Evolutionary conservation across 1,139 yeast genomes (phyloP).

Genomic region (Yamadazyma atlantica): DNA sequence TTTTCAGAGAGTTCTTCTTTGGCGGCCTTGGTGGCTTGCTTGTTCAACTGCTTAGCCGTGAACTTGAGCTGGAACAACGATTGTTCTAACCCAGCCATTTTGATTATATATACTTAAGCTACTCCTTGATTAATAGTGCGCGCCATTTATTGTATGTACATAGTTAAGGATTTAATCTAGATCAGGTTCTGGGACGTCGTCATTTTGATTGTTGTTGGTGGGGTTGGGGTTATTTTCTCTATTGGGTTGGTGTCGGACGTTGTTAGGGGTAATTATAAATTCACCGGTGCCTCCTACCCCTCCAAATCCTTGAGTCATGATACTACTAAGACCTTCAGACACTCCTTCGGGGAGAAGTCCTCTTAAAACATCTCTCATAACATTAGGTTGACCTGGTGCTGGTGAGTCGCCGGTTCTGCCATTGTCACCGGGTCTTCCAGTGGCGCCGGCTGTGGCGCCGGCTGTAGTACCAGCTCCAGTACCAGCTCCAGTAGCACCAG

Average conservation of each 20-base stretch:
- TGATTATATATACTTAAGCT: background rate
- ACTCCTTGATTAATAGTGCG: background rate
- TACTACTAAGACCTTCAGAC: slow-evolving; percentile 15
- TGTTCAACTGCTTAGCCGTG: slow-evolving; percentile 88
- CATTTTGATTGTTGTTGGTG: background rate
- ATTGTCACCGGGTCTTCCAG: too few species aligned
- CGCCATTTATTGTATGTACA: background rate
- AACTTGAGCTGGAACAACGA: slow-evolving; percentile 58
- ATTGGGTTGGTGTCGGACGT: background rate
- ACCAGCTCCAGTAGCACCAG: slow-evolving; percentile 6
- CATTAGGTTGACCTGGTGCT: too few species aligned
- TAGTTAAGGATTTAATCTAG: background rate
- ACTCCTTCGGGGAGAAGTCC: slow-evolving; percentile 15
- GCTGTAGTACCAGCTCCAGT: too few species aligned
- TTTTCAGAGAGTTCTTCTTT: slow-evolving; percentile 89
- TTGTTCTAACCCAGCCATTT: slow-evolving; percentile 46
- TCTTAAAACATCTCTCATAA: slow-evolving; percentile 15
- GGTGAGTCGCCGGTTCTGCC: too few species aligned
- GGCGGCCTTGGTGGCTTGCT: slow-evolving; percentile 88
- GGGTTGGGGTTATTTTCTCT: background rate
- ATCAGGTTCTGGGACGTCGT: slow-evolving; percentile 1
- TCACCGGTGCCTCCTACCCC: slow-evolving; percentile 12
- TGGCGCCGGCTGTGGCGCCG: too few species aligned
- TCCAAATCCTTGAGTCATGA: slow-evolving; percentile 15
- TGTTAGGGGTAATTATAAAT: slow-evolving; percentile 1